Evolutionary conservation across 2,329 filamentous ascomycete species (phyloP).

Genomic region (Ampelomyces quisqualis): DNA sequence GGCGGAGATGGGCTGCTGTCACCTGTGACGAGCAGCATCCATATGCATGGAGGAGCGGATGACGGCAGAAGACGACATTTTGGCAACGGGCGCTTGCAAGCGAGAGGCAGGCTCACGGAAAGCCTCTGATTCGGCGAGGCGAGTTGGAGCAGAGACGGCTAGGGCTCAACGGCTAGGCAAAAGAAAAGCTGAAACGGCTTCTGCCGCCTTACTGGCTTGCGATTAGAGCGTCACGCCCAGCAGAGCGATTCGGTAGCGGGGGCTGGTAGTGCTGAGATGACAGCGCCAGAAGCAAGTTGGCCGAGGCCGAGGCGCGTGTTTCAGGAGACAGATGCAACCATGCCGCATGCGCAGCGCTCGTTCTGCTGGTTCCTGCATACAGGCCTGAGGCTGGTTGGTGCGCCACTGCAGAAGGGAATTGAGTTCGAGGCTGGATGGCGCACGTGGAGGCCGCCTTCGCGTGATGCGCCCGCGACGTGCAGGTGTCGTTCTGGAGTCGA

Average conservation of each 20-base stretch:
- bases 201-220: conserved; percentile 29
- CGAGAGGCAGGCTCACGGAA: conserved; percentile 21
- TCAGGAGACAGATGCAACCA: conserved; percentile 43
- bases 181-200: conserved; percentile 41
- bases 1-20: not conserved
- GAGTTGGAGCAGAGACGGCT: conserved; percentile 25
- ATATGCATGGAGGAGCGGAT: conserved; percentile 34
- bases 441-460: conserved; percentile 14
- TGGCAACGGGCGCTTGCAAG: conserved; percentile 35
- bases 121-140: conserved; percentile 32
- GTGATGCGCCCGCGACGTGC: conserved; percentile 15
- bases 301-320: conserved; percentile 24
- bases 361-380: conserved; percentile 43
- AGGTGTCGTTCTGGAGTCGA: conserved; percentile 5
- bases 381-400: conserved; percentile 25
- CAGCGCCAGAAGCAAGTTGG: not conserved
- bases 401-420: conserved; percentile 26
- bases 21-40: conserved; percentile 27
- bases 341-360: conserved; percentile 35
- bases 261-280: conserved; percentile 13
- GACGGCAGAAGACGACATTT: conserved; percentile 24
- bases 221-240: conserved; percentile 37
- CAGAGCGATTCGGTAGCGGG: too few species aligned
- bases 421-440: conserved; percentile 19
- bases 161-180: conserved; percentile 29